Base-by-base conservation (phyloP, 768 basidiomycete genomes). In the Mycena galericulata region DNA sequence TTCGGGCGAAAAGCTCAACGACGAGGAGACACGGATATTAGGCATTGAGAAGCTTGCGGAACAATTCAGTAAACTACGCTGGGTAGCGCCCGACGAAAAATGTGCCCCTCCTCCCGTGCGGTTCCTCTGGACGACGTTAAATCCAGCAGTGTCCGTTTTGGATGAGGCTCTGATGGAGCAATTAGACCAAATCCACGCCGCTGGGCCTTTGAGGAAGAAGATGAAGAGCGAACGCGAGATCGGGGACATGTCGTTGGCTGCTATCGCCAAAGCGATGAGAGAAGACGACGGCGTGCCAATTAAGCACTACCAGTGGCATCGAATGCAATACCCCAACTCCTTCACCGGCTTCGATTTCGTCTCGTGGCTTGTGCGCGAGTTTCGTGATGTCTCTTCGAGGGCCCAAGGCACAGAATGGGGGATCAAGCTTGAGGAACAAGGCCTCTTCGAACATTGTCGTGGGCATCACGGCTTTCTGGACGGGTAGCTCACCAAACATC, bases 1-100 rank as follows among this genome's bases (percentile, higher is more conserved):
- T 0, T 85, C 86, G 2, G 92, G 91, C 1, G 96, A 97, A 76
- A 84, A 84, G 59, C 84, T 97, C 54, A 89, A 90, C 71, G 94
- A 95, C 32, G 94, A 96, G 77, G 96, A 97, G 78, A 90, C 92
- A 18, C 91, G 94, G 18, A 85, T 98, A 26, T 81, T 94, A 43
- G 98, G 98, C 0, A 96, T 97, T 49, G 94, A 96, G 75, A 95
- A 94, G 73, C 89, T 99, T 0, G 92, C 94, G 4, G 96, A 97
- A 69, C 86, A 92, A 49, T 95, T 98, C 77, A 90, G 91, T 34
- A 93, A 90, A 75, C 85, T 93, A 54, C 89, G 95, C 5, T 97
- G 96, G 95, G 86, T 89, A 51, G 76, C 87, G 2, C 84, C 88
- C 0, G 90, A 89, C 9, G 90, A 91, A 38, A 86, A 84, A 7